phyloP scores from a whole-genome alignment of 306 rosid species.

The Fragaria iinumae region DNA sequence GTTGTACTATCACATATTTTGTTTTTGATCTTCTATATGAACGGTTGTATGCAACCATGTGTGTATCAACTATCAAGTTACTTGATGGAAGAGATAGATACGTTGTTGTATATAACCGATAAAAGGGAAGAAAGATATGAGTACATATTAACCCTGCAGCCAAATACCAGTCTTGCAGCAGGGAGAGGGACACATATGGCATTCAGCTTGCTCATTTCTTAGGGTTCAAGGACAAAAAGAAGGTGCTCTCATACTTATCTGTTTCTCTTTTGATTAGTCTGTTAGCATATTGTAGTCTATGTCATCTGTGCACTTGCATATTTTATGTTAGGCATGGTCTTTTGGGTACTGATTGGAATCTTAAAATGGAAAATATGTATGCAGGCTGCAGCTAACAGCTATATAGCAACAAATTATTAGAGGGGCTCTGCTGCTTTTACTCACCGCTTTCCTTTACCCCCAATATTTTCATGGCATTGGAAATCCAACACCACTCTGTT shows the following conservation, averaged over 20 bases:
- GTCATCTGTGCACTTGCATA: background rate
- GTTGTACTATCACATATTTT: background rate
- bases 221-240: background rate
- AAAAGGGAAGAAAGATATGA: background rate
- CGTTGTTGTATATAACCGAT: background rate
- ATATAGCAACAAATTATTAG: conserved; percentile 1
- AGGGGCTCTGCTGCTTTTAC: conserved; percentile 19
- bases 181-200: conserved; percentile 3
- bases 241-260: conserved; percentile 11
- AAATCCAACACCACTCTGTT: conserved; percentile 35
- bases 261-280: background rate
- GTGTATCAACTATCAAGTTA: background rate
- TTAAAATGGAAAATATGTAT: conserved; percentile 6
- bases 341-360: conserved; percentile 28
- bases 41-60: background rate
- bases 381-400: conserved; percentile 2
- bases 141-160: background rate
- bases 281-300: background rate
- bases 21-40: background rate
- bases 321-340: conserved; percentile 14
- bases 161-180: background rate
- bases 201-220: conserved; percentile 12
- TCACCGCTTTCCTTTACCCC: conserved; percentile 5
- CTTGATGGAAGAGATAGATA: background rate
- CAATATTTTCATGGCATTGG: conserved; percentile 33